These are phyloP conservation scores for Actinomucor elegans DNA, from an alignment of 371 early-diverging fungal genomes.

Conservation along the genomic window DNA sequence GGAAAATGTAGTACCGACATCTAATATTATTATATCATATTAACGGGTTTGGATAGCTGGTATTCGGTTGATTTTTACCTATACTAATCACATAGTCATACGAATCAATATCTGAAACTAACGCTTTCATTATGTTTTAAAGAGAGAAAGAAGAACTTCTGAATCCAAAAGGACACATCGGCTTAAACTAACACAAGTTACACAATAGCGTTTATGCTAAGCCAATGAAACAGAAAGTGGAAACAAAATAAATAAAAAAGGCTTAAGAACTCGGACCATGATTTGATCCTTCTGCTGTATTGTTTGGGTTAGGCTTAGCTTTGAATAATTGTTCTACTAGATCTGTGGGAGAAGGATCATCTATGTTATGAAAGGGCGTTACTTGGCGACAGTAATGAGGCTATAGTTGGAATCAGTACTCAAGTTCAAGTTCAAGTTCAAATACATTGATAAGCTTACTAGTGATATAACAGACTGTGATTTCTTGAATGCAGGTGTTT, in stretches of 20 bases:
- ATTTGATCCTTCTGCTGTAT: no score
- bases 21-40: not conserved
- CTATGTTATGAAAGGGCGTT: conserved; percentile 17
- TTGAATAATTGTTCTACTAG: conserved; percentile 35
- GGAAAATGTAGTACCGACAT: conserved; percentile 13
- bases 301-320: conserved; percentile 5
- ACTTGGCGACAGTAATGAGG: conserved; percentile 25
- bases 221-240: no score
- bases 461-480: conserved; percentile 27
- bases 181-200: no score
- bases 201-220: no score
- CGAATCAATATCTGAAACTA: not conserved
- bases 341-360: conserved; percentile 35
- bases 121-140: no score
- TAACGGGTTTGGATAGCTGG: not conserved
- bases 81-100: conserved; percentile 4
- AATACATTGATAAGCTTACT: no score
- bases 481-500: conserved; percentile 9
- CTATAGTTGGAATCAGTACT: conserved; percentile 2
- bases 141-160: no score
- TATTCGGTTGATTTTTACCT: not conserved
- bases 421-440: no score
- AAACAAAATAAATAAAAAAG: no score
- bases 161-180: no score
- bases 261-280: no score